phyloP scores from a whole-genome alignment of 192 early-diverging fungal genomes.

The Gonapodya prolifera region DNA sequence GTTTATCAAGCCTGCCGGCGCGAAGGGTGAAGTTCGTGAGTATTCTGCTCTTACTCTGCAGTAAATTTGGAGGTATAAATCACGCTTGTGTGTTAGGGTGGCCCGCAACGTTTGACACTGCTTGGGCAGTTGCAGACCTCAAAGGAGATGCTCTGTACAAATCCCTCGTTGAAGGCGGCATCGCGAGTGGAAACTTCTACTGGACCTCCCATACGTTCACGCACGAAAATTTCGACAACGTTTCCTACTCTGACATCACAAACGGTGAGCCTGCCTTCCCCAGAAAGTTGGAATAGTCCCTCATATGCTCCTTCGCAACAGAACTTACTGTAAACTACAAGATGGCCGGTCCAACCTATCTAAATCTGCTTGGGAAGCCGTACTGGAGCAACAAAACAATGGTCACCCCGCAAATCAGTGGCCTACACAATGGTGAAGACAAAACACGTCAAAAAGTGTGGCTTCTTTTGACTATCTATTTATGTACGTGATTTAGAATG shows the following conservation, averaged over 20 bases:
- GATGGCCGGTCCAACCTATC: slow-evolving; percentile 15
- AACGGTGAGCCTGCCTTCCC: too few species aligned
- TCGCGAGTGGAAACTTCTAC: neutral
- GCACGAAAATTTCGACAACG: slow-evolving; percentile 26
- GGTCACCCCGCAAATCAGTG: slow-evolving; percentile 28
- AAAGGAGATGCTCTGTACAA: neutral
- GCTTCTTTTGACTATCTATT: too few species aligned
- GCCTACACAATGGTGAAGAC: slow-evolving; percentile 29
- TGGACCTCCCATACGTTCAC: neutral
- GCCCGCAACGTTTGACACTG: neutral
- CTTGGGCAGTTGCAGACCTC: neutral
- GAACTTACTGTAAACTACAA: slow-evolving; percentile 22
- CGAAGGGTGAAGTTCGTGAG: slow-evolving; percentile 3
- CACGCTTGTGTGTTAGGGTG: too few species aligned
- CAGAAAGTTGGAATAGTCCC: too few species aligned
- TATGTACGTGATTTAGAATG: neutral
- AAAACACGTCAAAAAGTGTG: too few species aligned
- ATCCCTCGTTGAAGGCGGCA: neutral
- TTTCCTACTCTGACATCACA: slow-evolving; percentile 16
- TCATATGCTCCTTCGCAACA: too few species aligned
- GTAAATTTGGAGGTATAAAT: too few species aligned
- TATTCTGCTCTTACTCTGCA: too few species aligned
- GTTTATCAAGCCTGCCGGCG: slow-evolving; percentile 26
- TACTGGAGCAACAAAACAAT: slow-evolving; percentile 19
- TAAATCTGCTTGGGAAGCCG: slow-evolving; percentile 8